A percentile compares a stretch with the other conserved stretches of the same genome.
Conservation (phyloP, 2,329 filamentous ascomycete species). For the Bipolaris gigantea region DNA sequence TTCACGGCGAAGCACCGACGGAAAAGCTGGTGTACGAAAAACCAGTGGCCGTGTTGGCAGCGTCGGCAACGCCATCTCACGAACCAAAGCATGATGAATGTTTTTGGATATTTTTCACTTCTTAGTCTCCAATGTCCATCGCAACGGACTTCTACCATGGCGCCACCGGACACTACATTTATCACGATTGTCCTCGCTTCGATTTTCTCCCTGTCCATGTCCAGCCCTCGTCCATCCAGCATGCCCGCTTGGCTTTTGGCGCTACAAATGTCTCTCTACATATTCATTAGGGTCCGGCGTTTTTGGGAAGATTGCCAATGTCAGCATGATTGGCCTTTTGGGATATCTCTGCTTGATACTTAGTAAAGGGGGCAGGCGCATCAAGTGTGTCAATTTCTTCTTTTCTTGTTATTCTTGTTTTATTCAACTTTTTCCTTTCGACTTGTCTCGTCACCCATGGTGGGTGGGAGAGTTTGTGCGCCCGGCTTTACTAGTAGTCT, state of each 20-base stretch:
- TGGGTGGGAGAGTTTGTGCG: constrained; percentile 6
- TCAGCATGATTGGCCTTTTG: constrained; percentile 19
- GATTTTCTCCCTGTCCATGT: constrained; percentile 13
- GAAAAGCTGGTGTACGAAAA: constrained; percentile 54
- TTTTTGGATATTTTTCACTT: constrained; percentile 8
- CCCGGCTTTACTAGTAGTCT: constrained; percentile 23
- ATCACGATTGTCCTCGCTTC: constrained; percentile 9
- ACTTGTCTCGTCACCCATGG: constrained; percentile 14
- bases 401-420: constrained; percentile 5
- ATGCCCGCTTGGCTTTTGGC: constrained; percentile 9
- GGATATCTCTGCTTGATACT: constrained; percentile 17
- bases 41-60: constrained; percentile 56
- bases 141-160: constrained; percentile 10
- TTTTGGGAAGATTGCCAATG: constrained; percentile 25
- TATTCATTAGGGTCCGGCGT: constrained; percentile 26
- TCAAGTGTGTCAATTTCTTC: constrained; percentile 9
- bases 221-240: constrained; percentile 17
- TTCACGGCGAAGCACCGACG: constrained; percentile 50
- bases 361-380: constrained; percentile 14
- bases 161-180: constrained; percentile 6
- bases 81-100: constrained; percentile 33
- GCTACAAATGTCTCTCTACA: constrained; percentile 18
- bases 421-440: constrained; percentile 5
- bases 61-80: constrained; percentile 40
- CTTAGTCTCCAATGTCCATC: constrained; percentile 15